These are phyloP conservation scores for Coemansia sp. DNA, from an alignment of 192 early-diverging fungal species.

Conservation along the genomic window DNA sequence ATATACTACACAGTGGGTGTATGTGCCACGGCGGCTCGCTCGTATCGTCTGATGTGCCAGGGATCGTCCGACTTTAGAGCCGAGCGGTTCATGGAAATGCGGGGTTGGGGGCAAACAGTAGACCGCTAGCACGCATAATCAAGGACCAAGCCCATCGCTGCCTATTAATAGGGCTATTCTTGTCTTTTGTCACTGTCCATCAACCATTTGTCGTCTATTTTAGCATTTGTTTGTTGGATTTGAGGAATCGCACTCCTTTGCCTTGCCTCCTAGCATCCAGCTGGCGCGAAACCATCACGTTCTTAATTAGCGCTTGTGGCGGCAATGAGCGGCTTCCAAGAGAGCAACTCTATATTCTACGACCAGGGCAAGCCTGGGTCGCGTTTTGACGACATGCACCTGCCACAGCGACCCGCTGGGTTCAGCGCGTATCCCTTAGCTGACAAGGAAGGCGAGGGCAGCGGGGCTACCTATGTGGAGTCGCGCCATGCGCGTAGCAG, in stretches of 20 bases:
- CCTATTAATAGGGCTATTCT: too few species aligned
- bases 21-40: too few species aligned
- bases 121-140: not conserved
- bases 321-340: conserved; percentile 8
- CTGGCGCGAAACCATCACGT: too few species aligned
- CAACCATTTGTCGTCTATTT: not conserved
- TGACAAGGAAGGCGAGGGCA: conserved; percentile 5
- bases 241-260: not conserved
- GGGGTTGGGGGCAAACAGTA: not conserved
- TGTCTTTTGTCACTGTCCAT: not conserved
- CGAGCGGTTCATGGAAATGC: not conserved
- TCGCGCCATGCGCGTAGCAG: not conserved
- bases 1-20: too few species aligned
- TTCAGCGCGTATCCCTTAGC: conserved; percentile 47
- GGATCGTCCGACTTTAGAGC: not conserved
- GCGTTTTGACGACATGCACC: conserved; percentile 35
- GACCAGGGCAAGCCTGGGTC: conserved; percentile 25
- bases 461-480: not conserved
- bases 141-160: not conserved
- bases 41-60: too few species aligned
- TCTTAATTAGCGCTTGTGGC: not conserved
- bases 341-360: conserved; percentile 32
- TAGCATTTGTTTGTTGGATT: not conserved
- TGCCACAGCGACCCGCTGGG: conserved; percentile 23
- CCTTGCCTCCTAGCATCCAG: not conserved